A percentile compares a stretch with the other conserved stretches of the same genome.
Evolutionary conservation across 140 eudicot species (phyloP).

Genomic region (Erigeron philadelphicus): DNA sequence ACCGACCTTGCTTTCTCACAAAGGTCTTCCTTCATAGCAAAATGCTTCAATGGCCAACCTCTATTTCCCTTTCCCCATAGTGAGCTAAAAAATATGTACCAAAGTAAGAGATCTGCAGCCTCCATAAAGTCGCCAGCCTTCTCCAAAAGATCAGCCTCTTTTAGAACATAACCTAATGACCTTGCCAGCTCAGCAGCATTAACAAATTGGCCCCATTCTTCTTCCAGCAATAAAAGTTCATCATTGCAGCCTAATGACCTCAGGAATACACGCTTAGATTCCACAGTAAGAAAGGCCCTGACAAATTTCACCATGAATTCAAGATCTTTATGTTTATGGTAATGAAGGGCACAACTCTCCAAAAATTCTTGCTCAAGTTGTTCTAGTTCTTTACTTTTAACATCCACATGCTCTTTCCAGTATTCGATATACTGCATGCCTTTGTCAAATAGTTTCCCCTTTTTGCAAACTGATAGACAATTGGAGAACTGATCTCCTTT

Average conservation of each 20-base stretch:
- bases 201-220: constrained; percentile 40
- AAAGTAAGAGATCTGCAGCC: constrained; percentile 30
- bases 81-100: constrained; percentile 28
- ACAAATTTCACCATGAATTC: constrained; percentile 45
- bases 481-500: constrained; percentile 39
- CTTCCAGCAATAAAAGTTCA: constrained; percentile 48
- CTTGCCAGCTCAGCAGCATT: constrained; percentile 50
- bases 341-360: constrained; percentile 41
- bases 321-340: constrained; percentile 22
- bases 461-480: constrained; percentile 48
- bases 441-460: constrained; percentile 41
- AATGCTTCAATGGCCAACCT: constrained; percentile 55
- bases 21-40: constrained; percentile 33
- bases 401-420: constrained; percentile 41
- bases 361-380: constrained; percentile 38
- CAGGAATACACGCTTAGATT: constrained; percentile 42
- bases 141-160: constrained; percentile 43
- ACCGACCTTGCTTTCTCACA: constrained; percentile 27
- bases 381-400: constrained; percentile 30
- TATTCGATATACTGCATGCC: constrained; percentile 50
- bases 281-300: constrained; percentile 34
- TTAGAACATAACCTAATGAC: constrained; percentile 35
- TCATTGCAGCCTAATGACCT: constrained; percentile 35
- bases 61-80: constrained; percentile 34
- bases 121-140: constrained; percentile 33